Percentiles rank a stretch among this genome's conserved stretches.
phyloP scores from a whole-genome alignment of 73 alveolate species.

The Diophrys sp. region DNA sequence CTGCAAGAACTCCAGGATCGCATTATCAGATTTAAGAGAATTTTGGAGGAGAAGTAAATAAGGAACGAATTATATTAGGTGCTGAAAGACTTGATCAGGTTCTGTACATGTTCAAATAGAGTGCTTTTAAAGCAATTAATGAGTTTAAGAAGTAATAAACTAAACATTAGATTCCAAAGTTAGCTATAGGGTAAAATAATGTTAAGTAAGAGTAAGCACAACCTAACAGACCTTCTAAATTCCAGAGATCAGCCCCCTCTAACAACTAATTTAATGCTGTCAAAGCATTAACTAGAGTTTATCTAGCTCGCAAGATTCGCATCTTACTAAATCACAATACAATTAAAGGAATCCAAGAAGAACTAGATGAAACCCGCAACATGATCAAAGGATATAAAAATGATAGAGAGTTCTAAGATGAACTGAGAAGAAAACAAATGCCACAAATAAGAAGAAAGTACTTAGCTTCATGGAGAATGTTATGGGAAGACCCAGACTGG shows the following conservation, averaged over 20 bases:
- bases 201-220: no score
- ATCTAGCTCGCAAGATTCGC: neutral
- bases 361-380: neutral
- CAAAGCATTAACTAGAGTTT: neutral
- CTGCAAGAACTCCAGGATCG: neutral
- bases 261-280: neutral
- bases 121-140: neutral
- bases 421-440: neutral
- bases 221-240: no score
- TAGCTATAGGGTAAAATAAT: no score
- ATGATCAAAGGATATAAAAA: neutral
- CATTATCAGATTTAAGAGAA: neutral
- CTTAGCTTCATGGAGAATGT: neutral
- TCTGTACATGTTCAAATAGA: neutral
- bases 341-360: neutral
- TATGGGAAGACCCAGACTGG: neutral
- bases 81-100: neutral
- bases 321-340: neutral
- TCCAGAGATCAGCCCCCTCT: neutral
- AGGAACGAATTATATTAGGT: neutral
- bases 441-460: neutral
- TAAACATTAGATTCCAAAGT: no score
- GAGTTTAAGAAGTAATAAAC: neutral
- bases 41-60: neutral
- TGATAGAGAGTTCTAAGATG: neutral